Base-by-base conservation (phyloP, 805 yeast genomes). In the Peterozyma toletana region DNA sequence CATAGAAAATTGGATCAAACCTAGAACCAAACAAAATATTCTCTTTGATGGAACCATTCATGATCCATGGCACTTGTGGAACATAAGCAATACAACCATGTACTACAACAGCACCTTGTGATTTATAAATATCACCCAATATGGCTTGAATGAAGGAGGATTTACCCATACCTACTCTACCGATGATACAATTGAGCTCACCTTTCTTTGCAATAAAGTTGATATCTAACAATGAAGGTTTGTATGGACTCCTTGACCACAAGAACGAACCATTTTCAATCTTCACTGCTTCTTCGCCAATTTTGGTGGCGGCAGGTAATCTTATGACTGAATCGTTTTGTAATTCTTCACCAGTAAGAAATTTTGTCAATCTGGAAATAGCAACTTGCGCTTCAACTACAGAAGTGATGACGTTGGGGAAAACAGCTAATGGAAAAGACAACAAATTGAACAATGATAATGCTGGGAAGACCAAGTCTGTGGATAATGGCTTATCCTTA, bases 41-140 rank as follows among this genome's bases (percentile, higher is more conserved):
- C 31, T 90, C 96, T 55, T 78, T 83, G 18, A 90, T 90, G 9
- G 90, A 71, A 33, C 95, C 96, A 57, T 90, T 90, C 85, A 86
- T 87, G 50, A 90, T 87, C 97, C 97, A 90, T 2, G 97, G 90
- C 33, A 83, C 80, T 64, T 90, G 98, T 2, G 96, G 81, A 36
- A 85, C 96, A 60, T 90, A 91, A 0, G 97, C 97, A 33, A 86
- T 70, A 39, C 76, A 71, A 36, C 97, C 98, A 57, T 75, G 82
- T 10, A 83, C 75, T 14, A 69, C 68, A 5, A 86, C 90, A 16
- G 73, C 65, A 37, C 98, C 98, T 41, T 77, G 73, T 15, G 80
- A 71, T 60, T 84, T 83, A 60, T 83, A 78, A 50, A 90, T 69
- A 54, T 89, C 95, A 49, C 97, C 98, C 37, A 88, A 66, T 30